Base-by-base conservation (phyloP, 2,329 filamentous ascomycete species). In the Huntiella moniliformis region DNA sequence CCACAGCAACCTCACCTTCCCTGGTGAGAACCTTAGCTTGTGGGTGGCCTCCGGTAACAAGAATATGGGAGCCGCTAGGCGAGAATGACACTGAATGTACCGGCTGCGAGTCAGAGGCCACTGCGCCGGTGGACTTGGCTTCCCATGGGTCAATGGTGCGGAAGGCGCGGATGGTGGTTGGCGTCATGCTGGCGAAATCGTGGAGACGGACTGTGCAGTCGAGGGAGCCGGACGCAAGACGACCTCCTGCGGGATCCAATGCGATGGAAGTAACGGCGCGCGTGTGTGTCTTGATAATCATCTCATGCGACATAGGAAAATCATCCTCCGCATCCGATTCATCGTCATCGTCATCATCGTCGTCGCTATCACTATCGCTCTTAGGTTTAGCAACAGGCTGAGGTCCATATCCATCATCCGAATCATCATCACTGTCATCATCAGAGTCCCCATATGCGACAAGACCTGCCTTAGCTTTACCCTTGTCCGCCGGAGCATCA, bases 131-230 rank as follows among this genome's bases (percentile, higher is more conserved):
- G 38, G 56, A 52, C 58, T 92, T 94, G 22, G 77, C 74, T 44
- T 77, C 74, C 54, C 79, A 87, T 0, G 91, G 88, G 57, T 98
- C 88, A 41, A 96, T 70, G 6, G 79, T 87, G 57, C 85, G 86
- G 70, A 98, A 98, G 1, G 91, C 85, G 54, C 88, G 82, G 44
- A 98, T 72, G 0, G 91, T 96, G 4, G 86, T 91, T 1, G 87
- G 85, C 1, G 88, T 95, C 80, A 98, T 92, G 40, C 87, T 83
- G 2, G 87, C 77, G 59, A 98, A 93, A 59, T 98, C 88, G 63
- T 95, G 86, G 13, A 98, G 69, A 58, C 95, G 96, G 55, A 96
- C 66, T 1, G 77, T 83, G 60, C 86, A 92, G 61, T 98, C 91
- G 50, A 80, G 82, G 4, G 87, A 95, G 16, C 82, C 87, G n/a